Evolutionary conservation across 345 rosid species (phyloP), one percentile per base, ranked within the genome.

Genomic region (Mangifera indica): DNA sequence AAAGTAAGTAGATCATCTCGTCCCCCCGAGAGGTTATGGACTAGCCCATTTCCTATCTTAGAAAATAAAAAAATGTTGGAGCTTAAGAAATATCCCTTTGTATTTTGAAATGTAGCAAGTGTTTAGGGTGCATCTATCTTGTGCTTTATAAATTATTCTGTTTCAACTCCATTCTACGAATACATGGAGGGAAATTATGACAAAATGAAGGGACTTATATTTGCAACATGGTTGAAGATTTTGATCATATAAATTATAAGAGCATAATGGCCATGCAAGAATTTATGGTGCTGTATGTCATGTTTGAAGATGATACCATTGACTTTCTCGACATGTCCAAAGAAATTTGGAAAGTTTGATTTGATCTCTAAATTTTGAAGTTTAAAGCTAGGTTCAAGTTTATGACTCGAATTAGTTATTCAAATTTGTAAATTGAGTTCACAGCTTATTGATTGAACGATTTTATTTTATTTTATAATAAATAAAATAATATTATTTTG

Each of bases 261-360:
- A n/a, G n/a, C n/a, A n/a, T n/a, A n/a, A n/a, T n/a, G n/a, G n/a
- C n/a, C n/a, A n/a, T n/a, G n/a, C n/a, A n/a, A n/a, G n/a, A n/a
- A n/a, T n/a, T n/a, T n/a, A n/a, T 60, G n/a, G 54, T 69, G 34
- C 63, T 71, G 74, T 81, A 95, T 98, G 73, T 92, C 75, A 77
- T 85, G 90, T 87, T 89, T 80, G 98, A 95, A 69, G 92, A 89
- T 79, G 97, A 98, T 61, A 72, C 20, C 12, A 70, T 74, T 2
- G 87, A 87, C 80, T 77, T 81, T 71, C 64, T 88, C 42, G 90
- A 94, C 78, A 81, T 94, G 91, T 80, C 88, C 22, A 84, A 81
- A 81, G 88, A 83, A 73, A 88, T 81, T 59, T 94, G 97, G 93
- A 87, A 29, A 29, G 32, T 29, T 29, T 29, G 32, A 3, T 29